Conservation (phyloP, 2,329 filamentous ascomycete species). For the Ilyonectria robusta region DNA sequence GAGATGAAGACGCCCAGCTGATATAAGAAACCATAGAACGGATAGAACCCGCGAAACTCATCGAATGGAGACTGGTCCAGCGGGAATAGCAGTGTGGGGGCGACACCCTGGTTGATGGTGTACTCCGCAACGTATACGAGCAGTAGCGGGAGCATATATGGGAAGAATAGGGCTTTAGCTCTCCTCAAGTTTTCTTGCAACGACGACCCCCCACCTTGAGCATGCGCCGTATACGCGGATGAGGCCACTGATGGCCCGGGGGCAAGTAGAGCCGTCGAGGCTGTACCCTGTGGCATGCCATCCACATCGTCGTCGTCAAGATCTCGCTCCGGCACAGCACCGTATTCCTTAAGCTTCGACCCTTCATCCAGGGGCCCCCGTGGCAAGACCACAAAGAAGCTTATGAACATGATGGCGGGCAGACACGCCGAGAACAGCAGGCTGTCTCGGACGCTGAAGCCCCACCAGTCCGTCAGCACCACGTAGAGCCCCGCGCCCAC, state of each 20-base stretch:
- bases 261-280: constrained; percentile 65
- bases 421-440: constrained; percentile 84
- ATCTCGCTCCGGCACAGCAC: constrained; percentile 63
- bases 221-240: constrained; percentile 55
- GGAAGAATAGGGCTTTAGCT: constrained; percentile 78
- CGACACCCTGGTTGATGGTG: constrained; percentile 95
- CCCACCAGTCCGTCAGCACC: constrained; percentile 83
- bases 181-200: constrained; percentile 73
- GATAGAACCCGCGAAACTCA: constrained; percentile 90
- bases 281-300: constrained; percentile 53
- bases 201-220: constrained; percentile 46
- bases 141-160: constrained; percentile 90
- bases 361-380: constrained; percentile 71
- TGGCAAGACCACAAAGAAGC: constrained; percentile 88
- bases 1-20: constrained; percentile 96
- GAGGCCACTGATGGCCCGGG: constrained; percentile 59
- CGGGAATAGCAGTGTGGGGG: constrained; percentile 91
- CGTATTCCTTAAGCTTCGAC: constrained; percentile 64
- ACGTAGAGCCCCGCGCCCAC: constrained; percentile 92
- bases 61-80: constrained; percentile 81
- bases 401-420: constrained; percentile 85
- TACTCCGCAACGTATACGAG: constrained; percentile 97
- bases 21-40: constrained; percentile 94
- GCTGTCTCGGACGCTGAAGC: constrained; percentile 80
- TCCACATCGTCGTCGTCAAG: constrained; percentile 56